phyloP scores from a whole-genome alignment of 2,329 filamentous ascomycete genomes.

The Aureobasidium sp. region DNA sequence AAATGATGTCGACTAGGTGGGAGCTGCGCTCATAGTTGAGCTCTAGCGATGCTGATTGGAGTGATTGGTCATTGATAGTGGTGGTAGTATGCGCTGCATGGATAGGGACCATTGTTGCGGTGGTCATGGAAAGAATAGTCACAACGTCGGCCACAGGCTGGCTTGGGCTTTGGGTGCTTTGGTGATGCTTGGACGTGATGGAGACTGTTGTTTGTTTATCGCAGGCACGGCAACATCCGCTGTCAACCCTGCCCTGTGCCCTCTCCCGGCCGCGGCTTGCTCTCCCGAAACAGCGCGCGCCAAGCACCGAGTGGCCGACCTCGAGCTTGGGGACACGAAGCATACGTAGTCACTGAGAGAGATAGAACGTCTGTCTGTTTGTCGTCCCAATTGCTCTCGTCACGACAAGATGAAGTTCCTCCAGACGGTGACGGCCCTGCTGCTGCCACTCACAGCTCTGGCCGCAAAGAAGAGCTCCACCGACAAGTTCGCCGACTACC shows the following conservation, averaged over 20 bases:
- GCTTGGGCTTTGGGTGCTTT: not conserved
- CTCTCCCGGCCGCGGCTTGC: not conserved
- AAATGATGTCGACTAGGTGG: slow-evolving; percentile 59
- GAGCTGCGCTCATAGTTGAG: slow-evolving; percentile 60
- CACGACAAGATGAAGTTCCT: slow-evolving; percentile 56
- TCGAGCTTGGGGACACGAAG: slow-evolving; percentile 6
- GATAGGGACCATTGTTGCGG: slow-evolving; percentile 8
- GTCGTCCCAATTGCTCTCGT: not conserved
- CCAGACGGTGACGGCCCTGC: slow-evolving; percentile 54
- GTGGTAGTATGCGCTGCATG: slow-evolving; percentile 14
- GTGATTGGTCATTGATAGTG: slow-evolving; percentile 36
- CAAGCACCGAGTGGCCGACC: slow-evolving; percentile 2
- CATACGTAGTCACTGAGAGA: not conserved
- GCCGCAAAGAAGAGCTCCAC: slow-evolving; percentile 55
- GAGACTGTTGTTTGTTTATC: not conserved
- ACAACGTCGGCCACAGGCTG: not conserved
- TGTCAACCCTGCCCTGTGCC: not conserved
- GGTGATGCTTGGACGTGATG: slow-evolving; percentile 5
- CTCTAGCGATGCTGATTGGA: slow-evolving; percentile 54
- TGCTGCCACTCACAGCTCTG: slow-evolving; percentile 54
- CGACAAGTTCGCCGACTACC: slow-evolving; percentile 66
- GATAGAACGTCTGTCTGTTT: not conserved
- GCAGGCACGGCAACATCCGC: slow-evolving; percentile 10
- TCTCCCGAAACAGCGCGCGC: not conserved
- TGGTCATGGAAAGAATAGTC: slow-evolving; percentile 5